Evolutionary conservation across 257 asterid species (phyloP), one percentile per base, ranked within the genome.

Genomic region (Ocimum tenuiflorum): DNA sequence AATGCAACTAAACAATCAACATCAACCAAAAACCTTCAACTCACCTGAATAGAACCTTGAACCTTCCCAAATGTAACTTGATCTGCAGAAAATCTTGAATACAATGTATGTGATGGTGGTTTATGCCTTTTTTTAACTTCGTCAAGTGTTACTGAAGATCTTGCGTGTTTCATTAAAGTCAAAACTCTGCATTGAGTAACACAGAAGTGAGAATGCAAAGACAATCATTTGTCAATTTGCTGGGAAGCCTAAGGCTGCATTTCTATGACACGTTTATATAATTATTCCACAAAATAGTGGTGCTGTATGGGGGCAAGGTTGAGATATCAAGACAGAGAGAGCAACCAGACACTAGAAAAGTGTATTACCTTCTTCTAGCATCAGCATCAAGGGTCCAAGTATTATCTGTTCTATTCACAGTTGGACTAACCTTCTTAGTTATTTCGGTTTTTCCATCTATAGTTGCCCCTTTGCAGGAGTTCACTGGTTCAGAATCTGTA

Each of bases 41-140:
- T 39, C 73, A 72, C 99, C 99, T 86, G 85, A 56, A 83, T 62
- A 31, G 87, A 73, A 49, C 84, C 87, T 76, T 90, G 96, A 57
- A 85, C 86, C 75, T 79, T 94, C 72, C 99, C 99, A 75, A 77
- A 36, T 43, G 96, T 88, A 49, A 94, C 65, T 72, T 73, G 73
- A 43, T 88, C 89, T 3, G 56, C 41, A 33, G 19, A 68, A 74
- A 14, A 61, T 65, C 69, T 87, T 49, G 88, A 79, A 14, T 70
- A 59, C 33, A 50, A 63, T 14, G 55, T 58, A 74, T 83, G 82
- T 27, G 85, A 81, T 60, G 91, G 92, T 47, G 71, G 60, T 63
- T 61, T 75, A 57, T 75, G 80, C 75, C 66, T 78, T 58, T 24
- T 18, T 64, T 39, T 78, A 7, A 83, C 62, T 38, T 79, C 56